Base-by-base conservation (phyloP, 495 filamentous ascomycete species). In the Amorphotheca resinae region DNA sequence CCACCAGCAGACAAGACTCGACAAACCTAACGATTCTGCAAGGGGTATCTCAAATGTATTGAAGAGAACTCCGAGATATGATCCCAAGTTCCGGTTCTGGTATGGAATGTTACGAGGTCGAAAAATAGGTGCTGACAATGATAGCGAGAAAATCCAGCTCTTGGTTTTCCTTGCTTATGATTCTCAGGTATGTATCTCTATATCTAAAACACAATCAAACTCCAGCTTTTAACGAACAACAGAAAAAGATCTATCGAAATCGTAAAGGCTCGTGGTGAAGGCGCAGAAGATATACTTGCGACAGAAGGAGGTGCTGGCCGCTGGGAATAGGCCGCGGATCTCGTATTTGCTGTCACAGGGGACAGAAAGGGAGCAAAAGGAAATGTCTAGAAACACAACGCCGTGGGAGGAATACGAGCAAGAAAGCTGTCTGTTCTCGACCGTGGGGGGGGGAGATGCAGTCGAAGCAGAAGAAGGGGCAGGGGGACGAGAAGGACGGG, bases 371-470 rank as follows among this genome's bases (percentile, higher is more conserved):
- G 34, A 28, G 16, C 1, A 40, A 40, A 28, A 40, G n/a, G 14
- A 40, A 40, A 23, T 9, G 14, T 46, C 44, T 40, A 46, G 25
- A 28, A 39, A 17, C 9, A 38, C 14, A 46, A 38, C 36, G 32
- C 16, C 28, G 28, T 17, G 22, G 23, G 16, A 17, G 44, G 33
- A 39, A 33, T 33, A 33, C 26, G 37, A 46, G 25, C 38, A 33
- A 16, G 20, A 9, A 37, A 11, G 25, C 25, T 20, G 1, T n/a
- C n/a, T n/a, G n/a, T n/a, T 6, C 16, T 20, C n/a, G 33, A 36
- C n/a, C 8, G n/a, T n/a, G n/a, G n/a, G n/a, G n/a, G n/a, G n/a
- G n/a, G n/a, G n/a, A n/a, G n/a, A n/a, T n/a, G n/a, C n/a, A n/a
- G n/a, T n/a, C n/a, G n/a, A n/a, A n/a, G n/a, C n/a, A n/a, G n/a